phyloP scores from a whole-genome alignment of 73 alveolate genomes.

The Tetrahymena malaccensis region DNA sequence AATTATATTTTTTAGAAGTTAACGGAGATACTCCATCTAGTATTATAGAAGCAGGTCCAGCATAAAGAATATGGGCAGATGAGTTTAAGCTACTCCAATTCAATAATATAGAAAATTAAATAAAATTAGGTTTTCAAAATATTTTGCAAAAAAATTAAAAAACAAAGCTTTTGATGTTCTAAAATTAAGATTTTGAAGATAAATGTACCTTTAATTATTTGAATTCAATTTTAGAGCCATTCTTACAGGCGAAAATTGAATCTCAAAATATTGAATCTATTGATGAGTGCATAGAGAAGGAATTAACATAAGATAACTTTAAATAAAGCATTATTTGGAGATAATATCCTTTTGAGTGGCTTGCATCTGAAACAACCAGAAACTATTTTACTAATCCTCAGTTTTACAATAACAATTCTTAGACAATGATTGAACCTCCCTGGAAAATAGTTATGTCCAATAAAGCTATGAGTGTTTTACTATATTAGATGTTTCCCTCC shows the following conservation, averaged over 20 bases:
- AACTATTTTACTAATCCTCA: neutral
- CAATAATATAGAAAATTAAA: neutral
- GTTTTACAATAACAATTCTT: neutral
- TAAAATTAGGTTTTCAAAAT: neutral
- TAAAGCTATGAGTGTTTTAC: neutral
- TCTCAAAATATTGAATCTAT: neutral
- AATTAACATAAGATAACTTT: neutral
- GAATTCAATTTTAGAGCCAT: neutral
- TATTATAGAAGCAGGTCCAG: neutral
- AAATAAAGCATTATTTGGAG: neutral
- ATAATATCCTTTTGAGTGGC: neutral
- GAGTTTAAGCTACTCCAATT: neutral
- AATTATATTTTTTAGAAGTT: neutral
- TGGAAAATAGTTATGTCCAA: neutral
- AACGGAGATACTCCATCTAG: neutral
- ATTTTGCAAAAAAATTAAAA: neutral
- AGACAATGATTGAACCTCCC: neutral
- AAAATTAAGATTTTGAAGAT: neutral
- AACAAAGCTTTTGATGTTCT: neutral
- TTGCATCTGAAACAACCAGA: neutral
- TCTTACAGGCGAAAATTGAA: neutral
- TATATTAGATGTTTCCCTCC: neutral
- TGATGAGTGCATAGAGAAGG: neutral
- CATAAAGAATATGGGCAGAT: neutral
- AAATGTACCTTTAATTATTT: neutral